A percentile compares a stretch with the other conserved stretches of the same genome.
Evolutionary conservation across 75 land plant species (phyloP).

Genomic region (Pinus albicaulis): DNA sequence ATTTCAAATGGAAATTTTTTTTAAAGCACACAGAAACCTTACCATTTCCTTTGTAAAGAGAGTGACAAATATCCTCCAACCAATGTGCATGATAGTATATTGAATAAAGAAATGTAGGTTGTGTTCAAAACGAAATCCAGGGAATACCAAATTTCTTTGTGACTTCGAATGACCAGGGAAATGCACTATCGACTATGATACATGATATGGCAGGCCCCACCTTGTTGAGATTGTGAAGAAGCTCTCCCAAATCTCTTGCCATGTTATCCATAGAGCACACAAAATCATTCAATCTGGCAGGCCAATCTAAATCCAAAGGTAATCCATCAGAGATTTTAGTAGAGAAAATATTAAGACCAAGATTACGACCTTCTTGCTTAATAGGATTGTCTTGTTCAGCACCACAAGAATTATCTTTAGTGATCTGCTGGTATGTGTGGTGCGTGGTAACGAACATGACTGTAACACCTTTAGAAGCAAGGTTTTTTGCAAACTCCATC

Average conservation of each 20-base stretch:
- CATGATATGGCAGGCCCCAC: constrained; percentile 20
- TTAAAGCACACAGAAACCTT: too few species aligned
- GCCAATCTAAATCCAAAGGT: neutral
- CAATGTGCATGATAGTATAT: constrained; percentile 16
- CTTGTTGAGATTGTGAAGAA: neutral
- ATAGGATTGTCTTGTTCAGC: too few species aligned
- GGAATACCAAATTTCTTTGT: constrained; percentile 23
- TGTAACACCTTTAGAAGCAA: too few species aligned
- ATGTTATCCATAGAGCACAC: neutral
- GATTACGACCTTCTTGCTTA: neutral
- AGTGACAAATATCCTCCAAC: neutral
- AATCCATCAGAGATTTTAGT: constrained; percentile 6
- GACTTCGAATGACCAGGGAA: constrained; percentile 38
- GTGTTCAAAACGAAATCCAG: constrained; percentile 41
- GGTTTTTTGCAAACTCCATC: too few species aligned
- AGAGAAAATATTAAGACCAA: neutral
- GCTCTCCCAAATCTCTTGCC: neutral
- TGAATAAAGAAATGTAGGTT: constrained; percentile 19
- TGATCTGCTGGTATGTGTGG: too few species aligned
- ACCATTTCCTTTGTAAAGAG: neutral
- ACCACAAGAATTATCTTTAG: too few species aligned
- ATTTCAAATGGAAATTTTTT: too few species aligned
- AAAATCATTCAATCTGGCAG: neutral
- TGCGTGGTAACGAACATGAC: too few species aligned
- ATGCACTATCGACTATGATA: constrained; percentile 37